These are phyloP conservation scores for Boletus subcaerulescens DNA, from an alignment of 768 basidiomycete species.

Conservation along the genomic window DNA sequence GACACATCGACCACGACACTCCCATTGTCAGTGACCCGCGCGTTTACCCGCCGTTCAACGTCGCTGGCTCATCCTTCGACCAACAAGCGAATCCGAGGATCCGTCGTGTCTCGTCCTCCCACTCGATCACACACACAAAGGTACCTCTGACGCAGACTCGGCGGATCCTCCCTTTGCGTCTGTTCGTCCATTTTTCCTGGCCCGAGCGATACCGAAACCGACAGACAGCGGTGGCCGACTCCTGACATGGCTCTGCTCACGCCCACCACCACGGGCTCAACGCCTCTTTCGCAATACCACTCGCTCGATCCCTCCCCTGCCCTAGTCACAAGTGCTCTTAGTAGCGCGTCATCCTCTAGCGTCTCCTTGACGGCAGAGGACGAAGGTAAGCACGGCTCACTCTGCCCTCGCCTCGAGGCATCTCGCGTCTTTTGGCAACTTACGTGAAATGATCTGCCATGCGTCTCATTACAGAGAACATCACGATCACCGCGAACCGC, in stretches of 20 bases:
- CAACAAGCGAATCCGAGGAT: constrained; percentile 34
- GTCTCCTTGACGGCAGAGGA: constrained; percentile 54
- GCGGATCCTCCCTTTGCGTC: constrained; percentile 46
- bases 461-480: constrained; percentile 52
- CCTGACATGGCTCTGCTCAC: constrained; percentile 23
- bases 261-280: constrained; percentile 26
- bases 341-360: constrained; percentile 44
- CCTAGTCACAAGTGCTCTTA: constrained; percentile 15
- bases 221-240: neutral
- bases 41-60: neutral
- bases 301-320: constrained; percentile 32
- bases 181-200: neutral
- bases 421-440: constrained; percentile 27
- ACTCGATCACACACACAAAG: constrained; percentile 33
- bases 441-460: constrained; percentile 33
- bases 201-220: constrained; percentile 8
- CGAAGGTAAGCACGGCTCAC: constrained; percentile 51
- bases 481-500: constrained; percentile 62
- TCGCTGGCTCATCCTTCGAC: constrained; percentile 2
- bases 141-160: constrained; percentile 46
- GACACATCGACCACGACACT: constrained; percentile 15
- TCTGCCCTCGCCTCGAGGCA: constrained; percentile 22
- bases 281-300: constrained; percentile 33
- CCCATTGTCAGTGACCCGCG: neutral
- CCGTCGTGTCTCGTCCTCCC: constrained; percentile 47